Conservation (phyloP, 2,329 filamentous ascomycete genomes). For the Corinectria fuckeliana region DNA sequence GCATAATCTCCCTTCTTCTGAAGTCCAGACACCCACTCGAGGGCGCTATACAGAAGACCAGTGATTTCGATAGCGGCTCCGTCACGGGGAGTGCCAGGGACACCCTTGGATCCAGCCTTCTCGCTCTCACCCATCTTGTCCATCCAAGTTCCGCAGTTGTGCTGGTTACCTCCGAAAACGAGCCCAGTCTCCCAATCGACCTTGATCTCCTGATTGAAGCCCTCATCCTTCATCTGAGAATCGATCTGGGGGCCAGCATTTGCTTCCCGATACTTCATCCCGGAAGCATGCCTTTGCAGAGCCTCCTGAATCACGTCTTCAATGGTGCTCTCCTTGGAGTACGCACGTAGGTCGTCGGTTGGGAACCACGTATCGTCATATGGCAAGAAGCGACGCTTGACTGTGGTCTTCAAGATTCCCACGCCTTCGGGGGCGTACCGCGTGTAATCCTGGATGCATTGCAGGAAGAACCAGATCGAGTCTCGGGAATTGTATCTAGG, state of each 20-base stretch:
- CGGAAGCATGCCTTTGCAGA: conserved; percentile 87
- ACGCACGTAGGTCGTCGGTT: conserved; percentile 80
- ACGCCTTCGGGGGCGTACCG: conserved; percentile 80
- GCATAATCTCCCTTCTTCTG: conserved; percentile 73
- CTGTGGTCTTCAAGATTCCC: conserved; percentile 75
- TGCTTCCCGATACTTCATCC: conserved; percentile 91
- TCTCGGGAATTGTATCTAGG: conserved; percentile 96
- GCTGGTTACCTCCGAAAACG: conserved; percentile 91
- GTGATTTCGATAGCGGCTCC: conserved; percentile 95
- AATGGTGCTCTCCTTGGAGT: conserved; percentile 82
- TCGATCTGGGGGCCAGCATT: conserved; percentile 91
- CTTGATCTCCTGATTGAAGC: conserved; percentile 89
- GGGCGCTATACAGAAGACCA: conserved; percentile 87
- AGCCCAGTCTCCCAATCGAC: conserved; percentile 91
- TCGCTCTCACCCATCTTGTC: conserved; percentile 99
- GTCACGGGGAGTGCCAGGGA: conserved; percentile 95
- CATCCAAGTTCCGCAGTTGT: conserved; percentile 99
- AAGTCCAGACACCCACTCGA: conserved; percentile 79
- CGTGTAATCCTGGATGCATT: conserved; percentile 93
- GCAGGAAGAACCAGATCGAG: conserved; percentile 97
- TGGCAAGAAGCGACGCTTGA: conserved; percentile 86
- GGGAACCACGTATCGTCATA: conserved; percentile 97
- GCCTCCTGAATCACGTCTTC: conserved; percentile 93
- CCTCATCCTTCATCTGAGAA: conserved; percentile 88
- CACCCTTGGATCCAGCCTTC: conserved; percentile 87